Evolutionary conservation across 2,329 filamentous ascomycete species (phyloP), one percentile per base, ranked within the genome.

Genomic region (Penicillium sp.): DNA sequence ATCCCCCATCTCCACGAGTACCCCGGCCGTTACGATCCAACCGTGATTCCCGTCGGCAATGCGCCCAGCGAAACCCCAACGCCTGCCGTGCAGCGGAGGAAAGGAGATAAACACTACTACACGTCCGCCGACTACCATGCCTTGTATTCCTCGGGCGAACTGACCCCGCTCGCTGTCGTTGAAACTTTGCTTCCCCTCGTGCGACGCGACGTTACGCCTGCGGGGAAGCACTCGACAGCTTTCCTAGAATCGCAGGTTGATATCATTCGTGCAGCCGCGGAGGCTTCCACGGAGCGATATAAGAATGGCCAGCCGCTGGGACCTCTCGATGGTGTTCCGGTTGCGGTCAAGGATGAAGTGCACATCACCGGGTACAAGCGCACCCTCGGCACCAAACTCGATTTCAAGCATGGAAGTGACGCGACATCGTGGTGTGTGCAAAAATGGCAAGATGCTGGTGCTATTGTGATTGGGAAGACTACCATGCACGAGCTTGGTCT

Each of bases 301-400:
- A 85, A 86, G 59, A 79, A 82, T 15, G 89, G 90, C 0, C 82
- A 83, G 62, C 83, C 87, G 0, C 74, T 92, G 15, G 83, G 90
- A 12, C 78, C 90, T 5, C 79, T 96, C 7, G 92, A 96, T 69
- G 92, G 92, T 12, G 86, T 96, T 0, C 92, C 92, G 0, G 84
- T 96, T 51, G 90, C 88, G 0, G 85, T 95, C 67, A 96, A 96
- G 77, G 92, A 96, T 70, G 91, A 96, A 69, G 83, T 88, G 15
- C 83, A 89, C 63, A 79, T 92, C 35, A 82, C 86, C 63, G 91
- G 90, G 14, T 93, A 92, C 71, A 83, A 85, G 53, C 85, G 83
- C 63, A 88, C 86, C 55, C 77, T 84, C 50, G 91, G 90, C 22
- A 87, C 88, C 68, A 83, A 78, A 62, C 80, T 87, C 48, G 82